Evolutionary conservation across 441 rosid species (phyloP).

Genomic region (Codiaeum variegatum): DNA sequence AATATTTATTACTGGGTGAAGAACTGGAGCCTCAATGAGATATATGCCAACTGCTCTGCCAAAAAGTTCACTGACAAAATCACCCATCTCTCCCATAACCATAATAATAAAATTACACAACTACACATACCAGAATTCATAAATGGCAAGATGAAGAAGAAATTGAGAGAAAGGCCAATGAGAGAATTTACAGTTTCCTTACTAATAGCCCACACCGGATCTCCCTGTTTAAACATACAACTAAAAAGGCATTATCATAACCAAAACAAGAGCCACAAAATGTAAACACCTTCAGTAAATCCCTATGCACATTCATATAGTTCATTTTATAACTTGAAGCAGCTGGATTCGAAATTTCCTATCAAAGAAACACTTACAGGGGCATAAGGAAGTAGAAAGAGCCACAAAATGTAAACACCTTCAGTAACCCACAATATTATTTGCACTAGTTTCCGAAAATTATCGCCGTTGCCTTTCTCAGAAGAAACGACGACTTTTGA

Average conservation of each 20-base stretch:
- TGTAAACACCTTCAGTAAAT: too few species aligned
- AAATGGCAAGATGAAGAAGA: constrained; percentile 87
- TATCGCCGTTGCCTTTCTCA: constrained; percentile 29
- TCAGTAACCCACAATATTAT: constrained; percentile 59
- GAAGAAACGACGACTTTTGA: constrained; percentile 19
- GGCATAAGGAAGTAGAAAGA: constrained; percentile 86
- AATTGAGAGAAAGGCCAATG: constrained; percentile 75
- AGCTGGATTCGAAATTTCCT: background rate
- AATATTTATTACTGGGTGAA: constrained; percentile 69
- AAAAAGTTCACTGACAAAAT: constrained; percentile 28
- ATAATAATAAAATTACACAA: background rate
- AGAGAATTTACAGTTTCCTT: constrained; percentile 67
- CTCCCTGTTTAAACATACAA: constrained; percentile 49
- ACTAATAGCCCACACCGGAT: constrained; percentile 91
- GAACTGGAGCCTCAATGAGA: constrained; percentile 67
- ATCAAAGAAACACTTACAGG: constrained; percentile 44
- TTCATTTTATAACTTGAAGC: background rate
- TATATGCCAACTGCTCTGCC: constrained; percentile 76
- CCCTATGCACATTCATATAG: background rate
- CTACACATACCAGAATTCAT: constrained; percentile 54
- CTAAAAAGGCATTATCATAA: background rate
- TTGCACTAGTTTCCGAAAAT: constrained; percentile 35
- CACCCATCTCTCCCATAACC: background rate
- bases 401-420: constrained; percentile 83
- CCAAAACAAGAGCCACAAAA: background rate